A percentile compares a stretch with the other conserved stretches of the same genome.
Evolutionary conservation across 768 basidiomycete genomes (phyloP).

Genomic region (Suillus occidentalis): DNA sequence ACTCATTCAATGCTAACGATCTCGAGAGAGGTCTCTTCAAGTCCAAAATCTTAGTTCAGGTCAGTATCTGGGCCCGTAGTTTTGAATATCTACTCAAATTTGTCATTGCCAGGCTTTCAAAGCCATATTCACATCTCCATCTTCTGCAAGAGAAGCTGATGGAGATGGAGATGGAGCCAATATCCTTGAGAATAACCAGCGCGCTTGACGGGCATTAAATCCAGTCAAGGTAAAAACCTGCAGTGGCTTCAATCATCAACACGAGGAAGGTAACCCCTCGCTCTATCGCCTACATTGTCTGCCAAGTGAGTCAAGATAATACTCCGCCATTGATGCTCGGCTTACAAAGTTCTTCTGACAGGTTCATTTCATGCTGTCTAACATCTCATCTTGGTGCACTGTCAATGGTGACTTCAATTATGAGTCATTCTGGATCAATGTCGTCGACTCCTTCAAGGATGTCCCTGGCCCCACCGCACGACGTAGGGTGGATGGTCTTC

Average conservation of each 20-base stretch:
- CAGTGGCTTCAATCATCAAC: no score
- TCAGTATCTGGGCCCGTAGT: background rate
- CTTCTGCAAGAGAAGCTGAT: constrained; percentile 6
- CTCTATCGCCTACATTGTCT: constrained; percentile 19
- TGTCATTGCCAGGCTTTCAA: constrained; percentile 11
- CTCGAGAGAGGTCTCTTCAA: constrained; percentile 18
- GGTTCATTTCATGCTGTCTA: no score
- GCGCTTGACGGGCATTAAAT: no score
- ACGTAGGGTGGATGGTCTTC: no score
- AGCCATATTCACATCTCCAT: constrained; percentile 18
- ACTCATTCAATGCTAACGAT: background rate
- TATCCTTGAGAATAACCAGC: background rate
- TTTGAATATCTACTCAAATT: no score
- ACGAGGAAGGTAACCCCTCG: no score
- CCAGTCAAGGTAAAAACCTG: no score
- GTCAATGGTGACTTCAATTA: no score
- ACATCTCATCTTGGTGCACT: no score
- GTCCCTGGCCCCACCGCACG: no score
- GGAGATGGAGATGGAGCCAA: background rate
- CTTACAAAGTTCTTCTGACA: background rate
- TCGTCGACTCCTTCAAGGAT: no score
- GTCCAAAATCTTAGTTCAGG: constrained; percentile 14
- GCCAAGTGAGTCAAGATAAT: constrained; percentile 16
- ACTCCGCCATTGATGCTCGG: background rate
- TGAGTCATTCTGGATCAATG: no score